Evolutionary conservation across 108 stramenopile species (phyloP), one percentile per base, ranked within the genome.

Genomic region (Phaeodactylum tricornutum): DNA sequence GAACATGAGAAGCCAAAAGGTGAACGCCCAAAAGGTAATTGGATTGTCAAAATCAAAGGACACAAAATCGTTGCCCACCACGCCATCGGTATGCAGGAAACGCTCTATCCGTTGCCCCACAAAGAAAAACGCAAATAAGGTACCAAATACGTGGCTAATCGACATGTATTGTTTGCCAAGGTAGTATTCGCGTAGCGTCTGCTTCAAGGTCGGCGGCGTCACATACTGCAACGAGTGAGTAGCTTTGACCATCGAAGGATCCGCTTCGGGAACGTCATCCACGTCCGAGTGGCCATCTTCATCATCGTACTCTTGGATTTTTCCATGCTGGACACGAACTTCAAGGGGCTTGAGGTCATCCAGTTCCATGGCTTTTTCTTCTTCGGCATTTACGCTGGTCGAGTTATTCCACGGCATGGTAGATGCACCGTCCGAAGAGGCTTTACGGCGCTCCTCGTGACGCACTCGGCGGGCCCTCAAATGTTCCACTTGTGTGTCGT

Each of bases 141-240:
- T 72, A 8, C 79, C 79, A 42, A 72, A 65, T 7, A 80, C 68
- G 16, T 67, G 50, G 46, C 71, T 72, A 30, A 65, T 15, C 9
- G 53, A 12, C 1, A 17, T 35, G 44, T 70, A 75, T 0, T 29
- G 39, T 24, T 59, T 46, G 30, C 60, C 45, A 11, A 59, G 20
- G 31, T 66, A 69, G 34, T 54, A 71, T 28, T 29, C 43, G 16
- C 53, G 61, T 17, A 61, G 29, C 26, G 4, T 24, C 15, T 29
- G 44, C 23, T 16, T 8, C 33, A 33, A 47, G 16, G 9, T 2
- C 26, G 4, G 33, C 39, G 29, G 43, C 43, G 16, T 33, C n/a
- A n/a, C n/a, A n/a, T n/a, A n/a, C n/a, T n/a, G n/a, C n/a, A n/a
- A n/a, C n/a, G 37, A 31, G 16, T 16, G 2, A 44, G 29, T 20